A percentile compares a stretch with the other conserved stretches of the same genome.
Evolutionary conservation across 768 basidiomycete genomes (phyloP).

Genomic region (Exsudoporus frostii): DNA sequence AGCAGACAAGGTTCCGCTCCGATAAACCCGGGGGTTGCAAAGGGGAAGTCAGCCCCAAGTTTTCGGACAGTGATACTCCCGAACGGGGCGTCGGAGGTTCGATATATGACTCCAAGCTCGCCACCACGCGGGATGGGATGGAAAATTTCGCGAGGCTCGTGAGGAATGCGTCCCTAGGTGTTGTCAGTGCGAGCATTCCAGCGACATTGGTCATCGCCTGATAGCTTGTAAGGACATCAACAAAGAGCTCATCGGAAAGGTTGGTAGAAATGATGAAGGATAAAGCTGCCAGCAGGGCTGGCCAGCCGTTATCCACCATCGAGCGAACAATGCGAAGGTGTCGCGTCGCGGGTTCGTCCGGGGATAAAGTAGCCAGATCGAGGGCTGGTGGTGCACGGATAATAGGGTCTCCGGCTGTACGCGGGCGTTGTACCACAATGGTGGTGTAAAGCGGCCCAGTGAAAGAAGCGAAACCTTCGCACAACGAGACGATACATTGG

Average conservation of each 20-base stretch:
- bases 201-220: conserved; percentile 85
- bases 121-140: conserved; percentile 87
- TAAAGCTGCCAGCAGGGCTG: conserved; percentile 84
- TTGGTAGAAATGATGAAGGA: conserved; percentile 89
- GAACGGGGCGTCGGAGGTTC: conserved; percentile 62
- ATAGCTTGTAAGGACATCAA: conserved; percentile 77
- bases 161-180: conserved; percentile 92
- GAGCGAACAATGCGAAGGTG: conserved; percentile 64
- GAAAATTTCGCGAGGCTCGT: conserved; percentile 87
- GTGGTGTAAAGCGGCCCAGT: conserved; percentile 73
- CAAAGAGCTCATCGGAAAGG: conserved; percentile 88
- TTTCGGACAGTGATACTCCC: conserved; percentile 58
- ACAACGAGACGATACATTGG: conserved; percentile 82
- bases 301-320: conserved; percentile 90
- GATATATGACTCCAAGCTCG: conserved; percentile 63
- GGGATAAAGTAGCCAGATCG: conserved; percentile 53
- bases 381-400: conserved; percentile 73
- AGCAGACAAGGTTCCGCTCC: conserved; percentile 86
- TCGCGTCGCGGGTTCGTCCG: conserved; percentile 49
- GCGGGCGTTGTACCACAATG: conserved; percentile 63
- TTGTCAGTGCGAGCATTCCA: conserved; percentile 82
- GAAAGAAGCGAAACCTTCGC: conserved; percentile 78
- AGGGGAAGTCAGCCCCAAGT: conserved; percentile 55
- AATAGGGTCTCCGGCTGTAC: conserved; percentile 58
- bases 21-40: conserved; percentile 71